phyloP scores from a whole-genome alignment of 805 yeast genomes.

The Candida loeiensis region DNA sequence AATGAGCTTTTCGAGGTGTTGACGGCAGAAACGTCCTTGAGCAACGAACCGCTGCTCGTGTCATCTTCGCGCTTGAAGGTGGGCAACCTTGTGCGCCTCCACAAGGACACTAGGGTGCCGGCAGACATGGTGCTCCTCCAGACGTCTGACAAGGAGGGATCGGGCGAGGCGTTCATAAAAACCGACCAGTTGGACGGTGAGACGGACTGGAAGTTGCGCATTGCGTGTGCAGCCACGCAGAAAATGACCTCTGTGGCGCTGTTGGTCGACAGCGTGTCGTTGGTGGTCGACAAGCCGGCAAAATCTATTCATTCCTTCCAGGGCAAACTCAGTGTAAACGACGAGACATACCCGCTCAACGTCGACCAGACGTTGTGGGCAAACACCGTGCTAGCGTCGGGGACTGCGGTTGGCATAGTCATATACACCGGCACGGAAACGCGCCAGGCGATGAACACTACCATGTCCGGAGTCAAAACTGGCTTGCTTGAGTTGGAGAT shows the following conservation, averaged over 20 bases:
- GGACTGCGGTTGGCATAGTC: constrained; percentile 83
- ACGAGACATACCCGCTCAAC: constrained; percentile 57
- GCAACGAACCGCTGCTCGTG: constrained; percentile 26
- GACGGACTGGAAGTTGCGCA: constrained; percentile 95
- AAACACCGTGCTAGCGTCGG: constrained; percentile 93
- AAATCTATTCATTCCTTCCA: constrained; percentile 77
- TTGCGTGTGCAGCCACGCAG: constrained; percentile 76
- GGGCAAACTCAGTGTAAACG: constrained; percentile 71
- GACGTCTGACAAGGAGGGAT: constrained; percentile 61
- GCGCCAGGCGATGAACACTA: constrained; percentile 91
- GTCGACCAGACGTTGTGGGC: constrained; percentile 98
- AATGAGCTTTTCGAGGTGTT: constrained; percentile 76
- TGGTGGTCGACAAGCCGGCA: constrained; percentile 78
- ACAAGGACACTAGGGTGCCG: constrained; percentile 84
- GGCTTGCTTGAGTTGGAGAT: constrained; percentile 90
- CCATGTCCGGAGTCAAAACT: constrained; percentile 79
- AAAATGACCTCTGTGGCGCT: constrained; percentile 43
- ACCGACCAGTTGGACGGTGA: constrained; percentile 99
- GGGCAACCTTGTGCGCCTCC: constrained; percentile 78
- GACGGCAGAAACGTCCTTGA: constrained; percentile 21
- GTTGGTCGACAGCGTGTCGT: constrained; percentile 45
- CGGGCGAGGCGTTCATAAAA: constrained; percentile 88
- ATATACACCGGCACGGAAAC: constrained; percentile 92
- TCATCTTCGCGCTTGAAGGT: constrained; percentile 65
- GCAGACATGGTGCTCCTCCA: constrained; percentile 88